Conservation (phyloP, 768 basidiomycete genomes). For the Agaricus sinodeliciosus region DNA sequence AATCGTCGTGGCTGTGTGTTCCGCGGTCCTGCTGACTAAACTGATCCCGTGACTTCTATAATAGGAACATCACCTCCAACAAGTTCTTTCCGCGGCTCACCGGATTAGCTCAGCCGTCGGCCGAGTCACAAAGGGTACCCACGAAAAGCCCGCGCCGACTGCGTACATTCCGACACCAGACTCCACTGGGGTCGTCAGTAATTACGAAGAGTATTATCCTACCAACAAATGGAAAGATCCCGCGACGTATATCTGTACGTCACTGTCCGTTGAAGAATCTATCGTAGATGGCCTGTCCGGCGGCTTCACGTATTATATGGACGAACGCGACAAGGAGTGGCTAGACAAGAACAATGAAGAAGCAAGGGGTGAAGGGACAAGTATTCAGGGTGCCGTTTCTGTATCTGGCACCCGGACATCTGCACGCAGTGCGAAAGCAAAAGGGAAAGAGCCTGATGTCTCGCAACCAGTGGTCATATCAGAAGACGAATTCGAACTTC, state of each 20-base stretch:
- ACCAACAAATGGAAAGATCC: conserved; percentile 70
- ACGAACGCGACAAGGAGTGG: conserved; percentile 95
- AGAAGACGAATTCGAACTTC: conserved; percentile 91
- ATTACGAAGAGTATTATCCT: conserved; percentile 76
- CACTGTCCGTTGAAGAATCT: conserved; percentile 81
- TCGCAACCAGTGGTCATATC: conserved; percentile 58
- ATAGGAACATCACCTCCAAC: conserved; percentile 50
- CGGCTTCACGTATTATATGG: conserved; percentile 88
- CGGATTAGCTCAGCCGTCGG: conserved; percentile 13
- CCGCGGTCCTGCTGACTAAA: conserved; percentile 45
- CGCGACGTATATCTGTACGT: conserved; percentile 68
- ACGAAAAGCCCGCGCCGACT: conserved; percentile 35
- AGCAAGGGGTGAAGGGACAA: conserved; percentile 80
- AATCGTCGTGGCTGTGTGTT: conserved; percentile 40
- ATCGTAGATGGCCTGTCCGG: conserved; percentile 53
- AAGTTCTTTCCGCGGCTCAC: conserved; percentile 41
- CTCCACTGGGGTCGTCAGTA: conserved; percentile 70
- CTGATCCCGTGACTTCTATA: conserved; percentile 23
- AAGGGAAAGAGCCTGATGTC: conserved; percentile 77
- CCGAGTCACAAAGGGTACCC: conserved; percentile 19
- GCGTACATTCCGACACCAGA: conserved; percentile 93
- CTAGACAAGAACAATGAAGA: conserved; percentile 86
- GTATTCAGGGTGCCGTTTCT: conserved; percentile 64
- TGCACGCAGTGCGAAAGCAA: conserved; percentile 66
- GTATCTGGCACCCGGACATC: conserved; percentile 48